Evolutionary conservation across 345 rosid species (phyloP).

Genomic region (Lepidium sativum): DNA sequence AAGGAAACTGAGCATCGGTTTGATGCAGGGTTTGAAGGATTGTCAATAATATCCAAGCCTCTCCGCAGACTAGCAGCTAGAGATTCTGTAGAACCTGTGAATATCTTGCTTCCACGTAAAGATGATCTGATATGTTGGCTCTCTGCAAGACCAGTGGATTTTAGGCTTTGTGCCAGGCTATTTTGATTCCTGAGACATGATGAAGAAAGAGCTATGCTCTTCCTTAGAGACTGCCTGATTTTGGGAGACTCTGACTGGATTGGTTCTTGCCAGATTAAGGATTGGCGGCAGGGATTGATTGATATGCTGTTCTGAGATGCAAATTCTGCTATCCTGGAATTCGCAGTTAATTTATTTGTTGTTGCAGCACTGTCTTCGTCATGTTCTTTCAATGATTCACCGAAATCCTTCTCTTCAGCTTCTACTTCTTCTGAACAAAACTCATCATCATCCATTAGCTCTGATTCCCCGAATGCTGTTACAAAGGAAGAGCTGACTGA

Average conservation of each 20-base stretch:
- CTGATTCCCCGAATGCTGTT: slow-evolving; percentile 61
- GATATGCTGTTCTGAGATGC: slow-evolving; percentile 45
- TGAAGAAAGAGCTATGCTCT: slow-evolving; percentile 49
- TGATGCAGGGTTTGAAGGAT: slow-evolving; percentile 46
- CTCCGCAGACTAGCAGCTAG: slow-evolving; percentile 91
- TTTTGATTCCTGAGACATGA: slow-evolving; percentile 43
- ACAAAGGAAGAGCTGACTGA: slow-evolving; percentile 48
- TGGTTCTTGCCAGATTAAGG: slow-evolving; percentile 68
- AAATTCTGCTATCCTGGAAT: slow-evolving; percentile 29
- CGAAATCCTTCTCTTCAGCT: slow-evolving; percentile 39
- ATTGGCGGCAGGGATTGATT: slow-evolving; percentile 41
- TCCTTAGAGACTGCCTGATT: slow-evolving; percentile 56
- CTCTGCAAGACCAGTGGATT: slow-evolving; percentile 32
- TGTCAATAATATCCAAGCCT: slow-evolving; percentile 80
- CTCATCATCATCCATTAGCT: slow-evolving; percentile 53
- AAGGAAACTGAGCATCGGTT: slow-evolving; percentile 58
- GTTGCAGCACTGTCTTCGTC: slow-evolving; percentile 21
- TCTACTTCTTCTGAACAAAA: slow-evolving; percentile 40
- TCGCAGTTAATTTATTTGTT: slow-evolving; percentile 19
- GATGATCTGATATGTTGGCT: slow-evolving; percentile 64
- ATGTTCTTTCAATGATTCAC: slow-evolving; percentile 27
- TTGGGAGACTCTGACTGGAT: slow-evolving; percentile 83
- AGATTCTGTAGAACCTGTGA: slow-evolving; percentile 62
- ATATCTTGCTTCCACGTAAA: slow-evolving; percentile 61
- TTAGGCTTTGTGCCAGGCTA: slow-evolving; percentile 34